These are phyloP conservation scores for Luffa acutangula DNA, from an alignment of 306 rosid species.

Conservation along the genomic window DNA sequence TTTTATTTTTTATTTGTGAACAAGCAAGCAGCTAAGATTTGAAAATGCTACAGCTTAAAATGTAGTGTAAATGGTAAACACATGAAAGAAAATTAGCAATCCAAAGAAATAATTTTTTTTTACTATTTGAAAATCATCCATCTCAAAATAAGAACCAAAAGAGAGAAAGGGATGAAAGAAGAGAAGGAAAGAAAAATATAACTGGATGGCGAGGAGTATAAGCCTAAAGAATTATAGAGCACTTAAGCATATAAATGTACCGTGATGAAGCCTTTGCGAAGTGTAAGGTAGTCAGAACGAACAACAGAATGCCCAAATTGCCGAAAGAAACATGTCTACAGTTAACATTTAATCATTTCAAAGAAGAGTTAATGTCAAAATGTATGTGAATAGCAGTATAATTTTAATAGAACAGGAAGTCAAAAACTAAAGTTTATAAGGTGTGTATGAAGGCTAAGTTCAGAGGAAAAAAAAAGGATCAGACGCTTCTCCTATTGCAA, in stretches of 20 bases:
- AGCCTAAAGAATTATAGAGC: background rate
- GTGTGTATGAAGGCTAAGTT: background rate
- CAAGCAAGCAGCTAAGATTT: background rate
- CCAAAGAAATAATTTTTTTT: background rate
- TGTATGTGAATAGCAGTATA: background rate
- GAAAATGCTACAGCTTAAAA: background rate
- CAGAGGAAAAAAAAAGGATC: background rate
- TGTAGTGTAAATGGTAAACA: background rate
- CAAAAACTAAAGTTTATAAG: background rate
- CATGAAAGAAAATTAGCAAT: background rate
- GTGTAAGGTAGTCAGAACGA: slow-evolving; percentile 77
- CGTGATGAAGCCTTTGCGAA: slow-evolving; percentile 89
- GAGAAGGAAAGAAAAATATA: background rate
- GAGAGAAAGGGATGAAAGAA: background rate
- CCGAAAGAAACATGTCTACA: slow-evolving; percentile 86
- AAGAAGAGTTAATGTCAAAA: background rate
- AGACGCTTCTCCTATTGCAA: background rate
- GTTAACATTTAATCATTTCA: background rate
- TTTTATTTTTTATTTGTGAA: background rate
- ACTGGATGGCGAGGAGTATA: background rate
- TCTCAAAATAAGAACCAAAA: background rate
- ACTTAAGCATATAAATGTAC: slow-evolving; percentile 20
- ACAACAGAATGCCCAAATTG: slow-evolving; percentile 86
- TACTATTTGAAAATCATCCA: background rate
- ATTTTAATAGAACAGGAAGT: background rate